Evolutionary conservation across 2,329 filamentous ascomycete genomes (phyloP).

Genomic region (Cordyceps javanica): DNA sequence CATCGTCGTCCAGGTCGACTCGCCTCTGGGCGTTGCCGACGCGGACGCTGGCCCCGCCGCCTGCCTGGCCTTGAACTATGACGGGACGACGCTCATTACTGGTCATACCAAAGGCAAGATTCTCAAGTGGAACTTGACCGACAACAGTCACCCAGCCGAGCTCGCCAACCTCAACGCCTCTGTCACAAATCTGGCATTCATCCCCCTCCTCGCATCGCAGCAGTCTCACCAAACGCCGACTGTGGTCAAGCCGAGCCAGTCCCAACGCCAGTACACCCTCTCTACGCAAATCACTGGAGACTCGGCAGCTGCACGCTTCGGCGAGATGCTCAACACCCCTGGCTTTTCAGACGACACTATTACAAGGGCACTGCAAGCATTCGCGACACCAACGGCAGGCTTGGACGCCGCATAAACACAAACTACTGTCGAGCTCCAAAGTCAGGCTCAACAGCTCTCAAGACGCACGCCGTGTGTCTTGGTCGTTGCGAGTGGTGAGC

Average conservation of each 20-base stretch:
- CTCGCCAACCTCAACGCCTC: constrained; percentile 70
- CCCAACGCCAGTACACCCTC: constrained; percentile 58
- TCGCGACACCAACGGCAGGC: constrained; percentile 29
- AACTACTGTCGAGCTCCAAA: background rate
- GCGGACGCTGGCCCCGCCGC: constrained; percentile 59
- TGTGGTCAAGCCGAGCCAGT: constrained; percentile 76
- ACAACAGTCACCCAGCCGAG: constrained; percentile 60
- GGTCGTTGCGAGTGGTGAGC: background rate
- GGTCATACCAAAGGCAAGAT: constrained; percentile 78
- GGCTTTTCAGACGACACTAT: constrained; percentile 43
- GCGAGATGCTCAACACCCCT: constrained; percentile 36
- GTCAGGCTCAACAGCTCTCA: background rate
- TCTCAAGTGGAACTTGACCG: constrained; percentile 71
- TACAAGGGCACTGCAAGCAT: constrained; percentile 43
- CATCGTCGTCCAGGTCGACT: constrained; percentile 50
- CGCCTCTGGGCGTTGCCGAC: constrained; percentile 51
- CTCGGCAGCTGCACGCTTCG: constrained; percentile 34
- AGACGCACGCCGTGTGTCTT: background rate
- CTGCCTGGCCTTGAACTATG: constrained; percentile 71
- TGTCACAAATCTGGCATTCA: constrained; percentile 74
- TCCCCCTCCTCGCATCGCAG: constrained; percentile 44
- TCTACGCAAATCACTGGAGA: constrained; percentile 54
- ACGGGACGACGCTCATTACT: constrained; percentile 72
- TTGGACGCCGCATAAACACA: constrained; percentile 6
- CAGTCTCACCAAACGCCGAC: constrained; percentile 43